These are phyloP conservation scores for Lojkania enalia DNA, from an alignment of 2,329 filamentous ascomycete species.

Conservation along the genomic window DNA sequence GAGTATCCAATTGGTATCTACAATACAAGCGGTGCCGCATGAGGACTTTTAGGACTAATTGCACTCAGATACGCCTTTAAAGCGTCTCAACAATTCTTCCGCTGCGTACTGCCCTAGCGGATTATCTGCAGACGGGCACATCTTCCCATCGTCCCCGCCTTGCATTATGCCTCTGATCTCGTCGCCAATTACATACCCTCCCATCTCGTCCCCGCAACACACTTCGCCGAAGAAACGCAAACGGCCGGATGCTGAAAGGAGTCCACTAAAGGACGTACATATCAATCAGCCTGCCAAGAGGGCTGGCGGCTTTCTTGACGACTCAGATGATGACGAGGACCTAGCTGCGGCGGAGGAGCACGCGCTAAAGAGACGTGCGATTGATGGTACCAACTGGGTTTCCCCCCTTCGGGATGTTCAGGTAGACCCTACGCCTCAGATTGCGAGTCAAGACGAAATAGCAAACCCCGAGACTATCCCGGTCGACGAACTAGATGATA, in stretches of 20 bases:
- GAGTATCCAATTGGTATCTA: conserved; percentile 43
- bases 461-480: conserved; percentile 33
- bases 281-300: conserved; percentile 40
- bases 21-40: conserved; percentile 9
- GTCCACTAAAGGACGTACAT: conserved; percentile 38
- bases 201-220: conserved; percentile 51
- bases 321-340: conserved; percentile 48
- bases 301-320: conserved; percentile 44
- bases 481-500: conserved; percentile 33
- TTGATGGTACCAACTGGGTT: conserved; percentile 33
- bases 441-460: conserved; percentile 38
- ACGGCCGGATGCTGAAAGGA: conserved; percentile 30
- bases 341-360: conserved; percentile 46
- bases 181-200: conserved; percentile 61
- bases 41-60: conserved; percentile 22
- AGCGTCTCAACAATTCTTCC: conserved; percentile 16
- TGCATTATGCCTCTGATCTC: conserved; percentile 65
- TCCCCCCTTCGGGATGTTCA: conserved; percentile 26
- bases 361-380: conserved; percentile 38
- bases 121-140: conserved; percentile 15
- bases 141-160: conserved; percentile 50
- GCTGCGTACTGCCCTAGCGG: conserved; percentile 14
- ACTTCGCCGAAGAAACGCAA: conserved; percentile 46
- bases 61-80: conserved; percentile 39
- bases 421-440: conserved; percentile 36